A percentile compares a stretch with the other conserved stretches of the same genome.
Conservation (phyloP, 257 asterid species). For the Solanum peruvianum region DNA sequence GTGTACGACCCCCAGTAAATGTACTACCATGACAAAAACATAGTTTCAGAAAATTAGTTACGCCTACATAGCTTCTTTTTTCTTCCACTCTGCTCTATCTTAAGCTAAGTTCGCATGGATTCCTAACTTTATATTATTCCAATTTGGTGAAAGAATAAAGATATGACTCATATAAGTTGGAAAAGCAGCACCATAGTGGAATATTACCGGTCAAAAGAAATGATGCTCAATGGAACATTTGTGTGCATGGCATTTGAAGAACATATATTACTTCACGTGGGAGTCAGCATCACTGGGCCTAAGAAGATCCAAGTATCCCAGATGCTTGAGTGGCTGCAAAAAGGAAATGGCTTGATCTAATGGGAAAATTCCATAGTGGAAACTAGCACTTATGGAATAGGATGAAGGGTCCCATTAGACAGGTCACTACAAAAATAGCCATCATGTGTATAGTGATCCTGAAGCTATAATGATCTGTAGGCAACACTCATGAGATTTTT, state of each 20-base stretch:
- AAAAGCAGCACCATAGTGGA: not conserved
- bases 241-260: not conserved
- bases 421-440: not conserved
- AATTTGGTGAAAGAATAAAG: not conserved
- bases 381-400: not conserved
- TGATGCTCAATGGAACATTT: not conserved
- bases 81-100: not conserved
- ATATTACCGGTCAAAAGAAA: not conserved
- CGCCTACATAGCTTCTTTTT: not conserved
- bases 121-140: not conserved
- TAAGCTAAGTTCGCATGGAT: not conserved
- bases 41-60: not conserved
- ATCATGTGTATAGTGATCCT: not conserved
- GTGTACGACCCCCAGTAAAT: not conserved
- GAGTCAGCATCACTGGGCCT: slow-evolving; percentile 18
- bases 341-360: slow-evolving; percentile 11
- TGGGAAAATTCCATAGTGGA: slow-evolving; percentile 14
- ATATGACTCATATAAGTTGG: not conserved
- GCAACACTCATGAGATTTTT: slow-evolving; percentile 3
- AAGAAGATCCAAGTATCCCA: not conserved
- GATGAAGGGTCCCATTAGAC: slow-evolving; percentile 17
- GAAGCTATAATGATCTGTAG: slow-evolving; percentile 14
- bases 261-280: slow-evolving; percentile 7
- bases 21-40: not conserved
- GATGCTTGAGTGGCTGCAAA: not conserved